Percentiles rank a stretch among this genome's conserved stretches.
Evolutionary conservation across 2,329 filamentous ascomycete species (phyloP).

Genomic region (Aphanocladium album): DNA sequence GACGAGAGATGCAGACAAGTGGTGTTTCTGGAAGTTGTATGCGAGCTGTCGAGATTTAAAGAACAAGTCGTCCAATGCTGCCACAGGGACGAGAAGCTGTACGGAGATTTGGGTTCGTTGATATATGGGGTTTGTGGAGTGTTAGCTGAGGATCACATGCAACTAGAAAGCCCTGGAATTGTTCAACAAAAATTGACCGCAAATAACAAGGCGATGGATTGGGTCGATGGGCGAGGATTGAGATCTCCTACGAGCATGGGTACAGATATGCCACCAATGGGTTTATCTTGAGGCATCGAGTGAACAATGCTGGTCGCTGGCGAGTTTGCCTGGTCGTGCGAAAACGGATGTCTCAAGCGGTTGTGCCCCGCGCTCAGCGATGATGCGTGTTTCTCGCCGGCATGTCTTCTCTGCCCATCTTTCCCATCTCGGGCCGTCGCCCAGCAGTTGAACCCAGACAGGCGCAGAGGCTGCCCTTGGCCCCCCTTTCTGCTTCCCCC

Average conservation of each 20-base stretch:
- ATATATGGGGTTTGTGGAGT: conserved; percentile 8
- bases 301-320: neutral
- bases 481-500: neutral
- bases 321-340: neutral
- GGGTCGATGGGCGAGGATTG: neutral
- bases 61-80: neutral
- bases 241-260: neutral
- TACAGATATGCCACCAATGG: neutral
- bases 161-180: neutral
- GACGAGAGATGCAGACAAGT: neutral
- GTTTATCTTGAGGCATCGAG: neutral
- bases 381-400: neutral
- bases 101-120: conserved; percentile 5
- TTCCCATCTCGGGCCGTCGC: conserved; percentile 9
- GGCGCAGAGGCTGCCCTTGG: neutral
- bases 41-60: neutral
- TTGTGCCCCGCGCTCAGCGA: conserved; percentile 1
- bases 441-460: neutral
- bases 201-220: neutral
- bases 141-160: conserved; percentile 12
- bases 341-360: neutral
- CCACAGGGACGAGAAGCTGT: neutral
- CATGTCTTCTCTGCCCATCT: neutral
- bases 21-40: neutral
- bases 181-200: conserved; percentile 7